Evolutionary conservation across 1,284 basidiomycete species (phyloP).

Genomic region (Cryptococcus sp.): DNA sequence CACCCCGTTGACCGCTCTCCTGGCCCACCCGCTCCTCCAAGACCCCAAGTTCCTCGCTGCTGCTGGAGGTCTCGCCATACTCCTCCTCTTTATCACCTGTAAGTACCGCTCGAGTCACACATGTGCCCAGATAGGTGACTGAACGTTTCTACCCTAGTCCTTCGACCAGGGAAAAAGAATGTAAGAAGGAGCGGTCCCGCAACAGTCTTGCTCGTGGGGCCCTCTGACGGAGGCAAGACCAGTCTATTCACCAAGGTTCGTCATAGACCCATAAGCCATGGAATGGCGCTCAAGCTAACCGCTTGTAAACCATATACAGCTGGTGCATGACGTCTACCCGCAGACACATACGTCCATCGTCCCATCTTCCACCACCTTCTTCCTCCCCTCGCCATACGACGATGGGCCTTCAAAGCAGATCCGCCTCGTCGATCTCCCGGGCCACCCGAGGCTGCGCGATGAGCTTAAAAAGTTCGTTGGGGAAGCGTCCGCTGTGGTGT

Average conservation of each 20-base stretch:
- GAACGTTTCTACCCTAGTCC: conserved; percentile 8
- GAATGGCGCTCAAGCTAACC: background rate
- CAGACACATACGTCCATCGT: conserved; percentile 44
- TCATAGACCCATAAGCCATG: background rate
- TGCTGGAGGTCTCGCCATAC: conserved; percentile 23
- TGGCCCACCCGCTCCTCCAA: conserved; percentile 27
- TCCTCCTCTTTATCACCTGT: conserved; percentile 28
- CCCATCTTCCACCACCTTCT: conserved; percentile 30
- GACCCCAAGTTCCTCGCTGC: conserved; percentile 39
- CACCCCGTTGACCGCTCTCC: conserved; percentile 20
- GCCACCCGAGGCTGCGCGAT: conserved; percentile 48
- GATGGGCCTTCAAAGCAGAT: conserved; percentile 21
- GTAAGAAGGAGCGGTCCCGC: conserved; percentile 25
- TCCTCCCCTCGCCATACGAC: conserved; percentile 21
- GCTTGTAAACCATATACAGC: conserved; percentile 18
- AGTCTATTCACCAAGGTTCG: conserved; percentile 44
- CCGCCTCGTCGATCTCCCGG: conserved; percentile 44
- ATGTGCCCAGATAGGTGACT: no score
- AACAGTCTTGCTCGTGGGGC: conserved; percentile 40
- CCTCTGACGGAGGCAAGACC: conserved; percentile 45
- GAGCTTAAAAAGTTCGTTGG: conserved; percentile 32
- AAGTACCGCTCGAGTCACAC: conserved; percentile 12
- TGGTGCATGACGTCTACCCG: conserved; percentile 33
- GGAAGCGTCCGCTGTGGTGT: conserved; percentile 38
- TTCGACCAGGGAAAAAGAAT: conserved; percentile 16